phyloP scores from a whole-genome alignment of 345 rosid species.

The Mangifera indica region DNA sequence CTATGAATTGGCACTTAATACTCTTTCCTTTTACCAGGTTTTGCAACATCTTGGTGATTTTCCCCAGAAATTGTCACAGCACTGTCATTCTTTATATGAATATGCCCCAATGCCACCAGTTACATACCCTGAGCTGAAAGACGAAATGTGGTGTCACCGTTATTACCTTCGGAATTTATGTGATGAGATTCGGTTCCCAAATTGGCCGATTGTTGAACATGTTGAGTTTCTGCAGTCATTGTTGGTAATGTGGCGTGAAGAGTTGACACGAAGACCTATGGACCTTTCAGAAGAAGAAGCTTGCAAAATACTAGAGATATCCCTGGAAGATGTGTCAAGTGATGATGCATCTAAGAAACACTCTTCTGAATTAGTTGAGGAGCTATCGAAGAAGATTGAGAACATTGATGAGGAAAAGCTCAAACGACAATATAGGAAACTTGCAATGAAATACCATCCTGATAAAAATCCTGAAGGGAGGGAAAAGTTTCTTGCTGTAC shows the following conservation, averaged over 20 bases:
- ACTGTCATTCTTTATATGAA: conserved; percentile 88
- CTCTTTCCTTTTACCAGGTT: conserved; percentile 53
- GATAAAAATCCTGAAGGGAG: conserved; percentile 99
- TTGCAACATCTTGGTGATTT: conserved; percentile 99
- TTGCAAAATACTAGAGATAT: conserved; percentile 88
- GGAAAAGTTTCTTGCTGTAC: conserved; percentile 96
- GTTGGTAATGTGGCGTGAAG: conserved; percentile 99
- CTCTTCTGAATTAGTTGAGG: conserved; percentile 53
- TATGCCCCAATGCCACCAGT: conserved; percentile 99
- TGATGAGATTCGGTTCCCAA: conserved; percentile 91
- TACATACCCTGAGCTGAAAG: conserved; percentile 95
- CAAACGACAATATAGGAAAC: conserved; percentile 99
- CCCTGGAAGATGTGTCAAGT: conserved; percentile 68
- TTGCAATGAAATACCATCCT: conserved; percentile 99
- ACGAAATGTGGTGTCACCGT: conserved; percentile 99
- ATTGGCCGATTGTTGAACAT: conserved; percentile 98
- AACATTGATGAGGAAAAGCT: conserved; percentile 98
- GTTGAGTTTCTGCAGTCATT: conserved; percentile 95
- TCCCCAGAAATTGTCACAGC: conserved; percentile 95
- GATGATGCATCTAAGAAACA: conserved; percentile 39
- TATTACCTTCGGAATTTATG: conserved; percentile 93
- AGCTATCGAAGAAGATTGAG: conserved; percentile 79
- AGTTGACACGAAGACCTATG: conserved; percentile 94
- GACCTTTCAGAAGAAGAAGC: conserved; percentile 99
- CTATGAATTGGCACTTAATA: conserved; percentile 15